These are phyloP conservation scores for Petunia axillaris DNA, from an alignment of 257 asterid species.

Conservation along the genomic window DNA sequence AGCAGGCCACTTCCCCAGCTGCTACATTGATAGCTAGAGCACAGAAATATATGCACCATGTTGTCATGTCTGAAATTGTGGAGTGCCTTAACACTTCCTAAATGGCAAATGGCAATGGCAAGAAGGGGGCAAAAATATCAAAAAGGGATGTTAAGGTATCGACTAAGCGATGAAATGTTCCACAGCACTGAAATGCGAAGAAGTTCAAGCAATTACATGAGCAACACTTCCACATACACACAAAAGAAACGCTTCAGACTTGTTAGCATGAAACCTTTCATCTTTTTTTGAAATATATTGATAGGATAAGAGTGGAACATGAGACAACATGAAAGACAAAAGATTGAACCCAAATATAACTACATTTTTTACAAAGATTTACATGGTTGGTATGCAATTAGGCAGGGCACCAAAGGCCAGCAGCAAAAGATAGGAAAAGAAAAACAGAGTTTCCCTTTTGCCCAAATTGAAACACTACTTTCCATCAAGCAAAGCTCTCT, in stretches of 20 bases:
- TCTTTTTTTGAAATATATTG: not conserved
- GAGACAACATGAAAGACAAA: not conserved
- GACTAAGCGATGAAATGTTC: not conserved
- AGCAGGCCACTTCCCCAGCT: not conserved
- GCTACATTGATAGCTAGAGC: not conserved
- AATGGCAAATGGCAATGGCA: too few species aligned
- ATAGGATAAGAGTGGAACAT: not conserved
- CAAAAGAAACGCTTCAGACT: too few species aligned
- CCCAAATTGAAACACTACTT: not conserved
- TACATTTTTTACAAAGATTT: not conserved
- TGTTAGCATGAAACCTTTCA: too few species aligned
- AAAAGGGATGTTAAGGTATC: not conserved
- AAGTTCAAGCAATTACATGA: too few species aligned
- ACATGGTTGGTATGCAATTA: not conserved
- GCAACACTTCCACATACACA: too few species aligned
- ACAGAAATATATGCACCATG: too few species aligned
- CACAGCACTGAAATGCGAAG: too few species aligned
- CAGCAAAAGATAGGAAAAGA: not conserved
- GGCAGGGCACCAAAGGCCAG: not conserved
- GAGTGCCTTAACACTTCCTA: not conserved
- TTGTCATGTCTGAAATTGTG: not conserved
- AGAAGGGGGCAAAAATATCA: not conserved
- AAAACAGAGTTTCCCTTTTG: slow-evolving; percentile 10
- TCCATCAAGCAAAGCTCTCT: slow-evolving; percentile 47
- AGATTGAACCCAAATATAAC: not conserved